A percentile compares a stretch with the other conserved stretches of the same genome.
These are phyloP conservation scores for Giardia muris DNA, from an alignment of 208 protist species.

Conservation along the genomic window DNA sequence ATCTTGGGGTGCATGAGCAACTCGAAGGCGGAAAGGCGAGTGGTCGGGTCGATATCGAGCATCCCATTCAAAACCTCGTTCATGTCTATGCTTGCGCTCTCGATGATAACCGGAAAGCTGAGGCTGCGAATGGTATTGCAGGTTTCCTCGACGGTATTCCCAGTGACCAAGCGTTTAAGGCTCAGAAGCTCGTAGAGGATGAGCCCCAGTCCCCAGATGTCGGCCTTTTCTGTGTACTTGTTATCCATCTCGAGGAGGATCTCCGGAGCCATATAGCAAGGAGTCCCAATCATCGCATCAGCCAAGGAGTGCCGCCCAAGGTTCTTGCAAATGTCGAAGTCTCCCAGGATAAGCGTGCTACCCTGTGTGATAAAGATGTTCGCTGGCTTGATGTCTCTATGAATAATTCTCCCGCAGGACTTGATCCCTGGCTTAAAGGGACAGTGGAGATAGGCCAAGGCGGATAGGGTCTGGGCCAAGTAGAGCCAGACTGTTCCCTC, in stretches of 20 bases:
- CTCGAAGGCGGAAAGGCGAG: background rate
- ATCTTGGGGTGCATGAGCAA: background rate
- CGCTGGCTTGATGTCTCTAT: slow-evolving; percentile 4
- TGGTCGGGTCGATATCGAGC: background rate
- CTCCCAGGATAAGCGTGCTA: background rate
- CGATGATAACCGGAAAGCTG: background rate
- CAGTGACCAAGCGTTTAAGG: background rate
- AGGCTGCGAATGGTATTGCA: background rate
- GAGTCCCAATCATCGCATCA: slow-evolving; percentile 6
- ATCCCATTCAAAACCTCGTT: background rate
- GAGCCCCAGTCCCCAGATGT: background rate
- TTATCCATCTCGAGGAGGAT: background rate
- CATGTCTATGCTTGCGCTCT: background rate
- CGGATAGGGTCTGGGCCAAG: background rate
- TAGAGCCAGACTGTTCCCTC: background rate
- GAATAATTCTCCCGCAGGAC: background rate
- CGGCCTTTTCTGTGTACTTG: background rate
- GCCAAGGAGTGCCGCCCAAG: background rate
- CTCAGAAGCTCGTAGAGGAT: slow-evolving; percentile 1
- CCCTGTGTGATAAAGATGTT: slow-evolving; percentile 1
- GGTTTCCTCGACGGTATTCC: background rate
- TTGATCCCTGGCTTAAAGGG: background rate
- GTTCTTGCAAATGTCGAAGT: background rate
- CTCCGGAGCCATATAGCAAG: background rate
- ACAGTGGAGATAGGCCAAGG: background rate